Evolutionary conservation across 495 filamentous ascomycete species (phyloP), one percentile per base, ranked within the genome.

Genomic region (Echria macrotheca): DNA sequence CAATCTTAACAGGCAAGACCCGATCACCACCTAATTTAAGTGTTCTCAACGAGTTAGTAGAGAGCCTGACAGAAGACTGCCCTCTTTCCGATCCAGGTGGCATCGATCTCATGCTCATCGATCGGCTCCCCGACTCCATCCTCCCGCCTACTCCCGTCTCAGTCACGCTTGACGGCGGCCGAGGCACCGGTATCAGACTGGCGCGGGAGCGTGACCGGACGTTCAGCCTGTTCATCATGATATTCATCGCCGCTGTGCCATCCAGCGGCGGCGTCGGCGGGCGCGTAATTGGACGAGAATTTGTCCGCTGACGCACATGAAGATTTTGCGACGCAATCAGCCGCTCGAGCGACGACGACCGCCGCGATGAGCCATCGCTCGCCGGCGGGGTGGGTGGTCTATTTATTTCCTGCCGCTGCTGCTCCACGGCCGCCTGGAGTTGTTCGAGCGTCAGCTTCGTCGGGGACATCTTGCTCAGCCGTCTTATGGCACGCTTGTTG

Each of bases 401-500:
- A 12, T 28, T 7, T 9, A 29, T 12, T 7, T 21, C 43, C 0
- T n/a, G 47, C 52, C 56, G 53, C 17, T 36, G 60, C 54, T 57
- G 61, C 48, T 38, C 63, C 48, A 57, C 52, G 40, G 46, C 53
- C 24, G 52, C 59, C 45, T 44, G 51, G 21, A 71, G 38, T 21
- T 71, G 65, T 23, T 69, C 68, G 39, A 71, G 67, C 1, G 52
- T 60, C 53, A 67, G 44, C 19, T 56, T 55, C 28, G 57, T 50
- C 3, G 64, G 46, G 9, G 69, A 66, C 47, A 69, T 49, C 39
- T 60, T 67, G 61, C 69, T 74, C 26, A 77, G 61, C 22, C 71
- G 58, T 5, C 72, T 63, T 39, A 77, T 73, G 2, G 65, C 61
- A 8, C 68, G 66, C 59, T 60, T 66, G 53, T 75, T 75, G n/a